These are phyloP conservation scores for Hyaloscypha finlandica DNA, from an alignment of 495 filamentous ascomycete genomes.

Conservation along the genomic window DNA sequence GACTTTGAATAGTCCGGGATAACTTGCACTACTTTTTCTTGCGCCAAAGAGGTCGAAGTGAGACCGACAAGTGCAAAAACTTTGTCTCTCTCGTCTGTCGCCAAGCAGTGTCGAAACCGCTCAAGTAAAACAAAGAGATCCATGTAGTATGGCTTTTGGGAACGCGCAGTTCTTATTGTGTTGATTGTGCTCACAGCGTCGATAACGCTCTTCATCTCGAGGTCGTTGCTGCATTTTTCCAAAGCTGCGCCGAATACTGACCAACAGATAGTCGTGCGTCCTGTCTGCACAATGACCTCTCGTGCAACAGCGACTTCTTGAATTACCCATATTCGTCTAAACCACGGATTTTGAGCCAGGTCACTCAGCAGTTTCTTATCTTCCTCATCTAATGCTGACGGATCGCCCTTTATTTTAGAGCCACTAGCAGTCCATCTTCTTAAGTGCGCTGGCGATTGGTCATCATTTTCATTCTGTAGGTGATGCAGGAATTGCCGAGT, in stretches of 20 bases:
- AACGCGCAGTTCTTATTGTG: constrained; percentile 3
- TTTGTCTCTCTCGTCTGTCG: constrained; percentile 29
- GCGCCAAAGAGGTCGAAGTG: constrained; percentile 18
- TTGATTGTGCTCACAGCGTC: constrained; percentile 7
- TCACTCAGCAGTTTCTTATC: not conserved
- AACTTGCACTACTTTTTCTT: constrained; percentile 12
- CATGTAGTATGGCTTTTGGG: not conserved
- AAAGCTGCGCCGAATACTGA: constrained; percentile 27
- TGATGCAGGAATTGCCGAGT: not conserved
- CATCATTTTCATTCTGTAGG: not conserved
- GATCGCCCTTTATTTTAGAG: constrained; percentile 3
- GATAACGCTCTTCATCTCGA: constrained; percentile 15
- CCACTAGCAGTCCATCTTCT: not conserved
- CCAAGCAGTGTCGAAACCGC: not conserved
- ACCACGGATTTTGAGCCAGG: constrained; percentile 30
- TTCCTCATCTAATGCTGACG: constrained; percentile 16
- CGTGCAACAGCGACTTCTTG: constrained; percentile 33
- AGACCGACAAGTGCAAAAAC: constrained; percentile 24
- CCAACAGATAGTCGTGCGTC: constrained; percentile 30
- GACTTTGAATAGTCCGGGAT: constrained; percentile 16
- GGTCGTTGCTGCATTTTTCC: constrained; percentile 8
- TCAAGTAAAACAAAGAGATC: constrained; percentile 3
- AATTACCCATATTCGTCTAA: constrained; percentile 34
- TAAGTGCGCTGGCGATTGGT: not conserved
- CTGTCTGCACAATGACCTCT: constrained; percentile 18